phyloP scores from a whole-genome alignment of 306 rosid genomes.

The Fagus sylvatica region DNA sequence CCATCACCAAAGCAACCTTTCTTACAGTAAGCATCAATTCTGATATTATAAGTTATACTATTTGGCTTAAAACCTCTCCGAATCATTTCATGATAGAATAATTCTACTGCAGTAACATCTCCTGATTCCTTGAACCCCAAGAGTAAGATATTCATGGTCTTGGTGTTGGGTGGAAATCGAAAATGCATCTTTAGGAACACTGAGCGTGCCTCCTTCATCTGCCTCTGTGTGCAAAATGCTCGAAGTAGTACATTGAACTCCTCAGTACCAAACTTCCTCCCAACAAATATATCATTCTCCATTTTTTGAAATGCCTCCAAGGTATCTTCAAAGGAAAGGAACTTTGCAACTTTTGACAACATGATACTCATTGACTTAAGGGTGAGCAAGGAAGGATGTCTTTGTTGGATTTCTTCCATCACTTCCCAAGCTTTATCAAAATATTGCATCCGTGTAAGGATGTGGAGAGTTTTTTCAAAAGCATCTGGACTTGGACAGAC shows the following conservation, averaged over 20 bases:
- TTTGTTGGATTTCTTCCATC: constrained; percentile 37
- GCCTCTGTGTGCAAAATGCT: constrained; percentile 77
- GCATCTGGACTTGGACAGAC: constrained; percentile 50
- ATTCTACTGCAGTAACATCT: constrained; percentile 72
- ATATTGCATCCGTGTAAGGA: constrained; percentile 75
- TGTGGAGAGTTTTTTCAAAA: constrained; percentile 73
- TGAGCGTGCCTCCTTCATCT: constrained; percentile 84
- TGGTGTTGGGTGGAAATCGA: constrained; percentile 57
- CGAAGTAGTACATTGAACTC: constrained; percentile 78
- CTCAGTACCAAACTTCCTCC: constrained; percentile 56
- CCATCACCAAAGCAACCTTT: constrained; percentile 68
- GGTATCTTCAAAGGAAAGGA: constrained; percentile 62
- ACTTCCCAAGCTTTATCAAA: constrained; percentile 75
- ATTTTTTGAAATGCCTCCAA: constrained; percentile 68
- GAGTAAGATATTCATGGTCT: constrained; percentile 88
- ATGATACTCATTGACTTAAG: constrained; percentile 87
- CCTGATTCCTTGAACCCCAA: constrained; percentile 89
- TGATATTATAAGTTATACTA: constrained; percentile 61
- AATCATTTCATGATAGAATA: constrained; percentile 84
- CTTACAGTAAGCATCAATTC: constrained; percentile 85
- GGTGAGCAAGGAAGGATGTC: constrained; percentile 59
- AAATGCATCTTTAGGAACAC: constrained; percentile 63
- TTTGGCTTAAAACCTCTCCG: constrained; percentile 74
- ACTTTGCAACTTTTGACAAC: constrained; percentile 73
- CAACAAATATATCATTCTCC: constrained; percentile 64